Base-by-base conservation (phyloP, 108 stramenopile genomes). In the Discostella pseudostelligera region DNA sequence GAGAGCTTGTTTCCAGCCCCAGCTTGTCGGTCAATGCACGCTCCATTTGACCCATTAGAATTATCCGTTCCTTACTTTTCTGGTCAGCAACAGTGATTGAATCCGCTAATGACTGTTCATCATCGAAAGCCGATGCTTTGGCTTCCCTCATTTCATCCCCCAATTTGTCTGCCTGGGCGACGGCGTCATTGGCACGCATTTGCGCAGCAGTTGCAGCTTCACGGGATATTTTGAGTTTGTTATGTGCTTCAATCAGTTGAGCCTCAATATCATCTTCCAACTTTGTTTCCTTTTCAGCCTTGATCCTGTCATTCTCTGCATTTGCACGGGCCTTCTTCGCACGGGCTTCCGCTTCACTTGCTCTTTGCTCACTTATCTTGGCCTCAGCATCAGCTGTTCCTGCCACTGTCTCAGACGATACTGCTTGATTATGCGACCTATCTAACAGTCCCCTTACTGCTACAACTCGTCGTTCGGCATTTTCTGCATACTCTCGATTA, bases 301-400 rank as follows among this genome's bases (percentile, higher is more conserved):
- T 70, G 12, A 43, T 64, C 24, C 76, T 78, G 42, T 89, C 86
- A 17, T 78, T 67, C 29, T 83, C 79, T 13, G 91, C 91, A 29
- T 48, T 66, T 9, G 62, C 73, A 17, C 70, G 67, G 45, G 88
- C 85, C 50, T 85, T 78, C 17, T 64, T 63, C 8, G 87, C 85
- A 36, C 87, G 62, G 3, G 87, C 81, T 65, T 84, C 85, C 2
- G 88, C 84, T 45, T 92, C 88, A 17, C 45, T 44, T 9, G 88
- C 88, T 60, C 88, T 69, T 60, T 89, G 83, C 70, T 89, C 91
- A 60, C 88, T 89, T 17, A 92, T 92, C 36, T 87, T 86, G 8
- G 85, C 83, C 64, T 92, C 91, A 1, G 91, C 79, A 50, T 80
- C 72, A 8, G 91, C 91, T n/a, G 91, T 92, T 8, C 65, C 67